phyloP scores from a whole-genome alignment of 164 flowering plant species.

The Macadamia tetraphylla region DNA sequence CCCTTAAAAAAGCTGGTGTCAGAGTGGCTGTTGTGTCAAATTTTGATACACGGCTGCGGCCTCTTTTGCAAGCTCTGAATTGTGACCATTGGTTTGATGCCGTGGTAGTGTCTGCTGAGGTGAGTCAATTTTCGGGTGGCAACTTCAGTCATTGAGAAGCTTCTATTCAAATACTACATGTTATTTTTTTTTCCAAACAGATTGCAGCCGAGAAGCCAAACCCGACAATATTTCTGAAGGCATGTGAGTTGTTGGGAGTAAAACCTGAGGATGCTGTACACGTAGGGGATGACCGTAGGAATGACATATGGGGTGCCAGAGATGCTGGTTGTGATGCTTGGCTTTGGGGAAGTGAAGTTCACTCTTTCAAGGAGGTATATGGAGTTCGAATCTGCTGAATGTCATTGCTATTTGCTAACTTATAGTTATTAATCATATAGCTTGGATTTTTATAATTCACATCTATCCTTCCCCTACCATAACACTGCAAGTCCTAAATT shows the following conservation, averaged over 20 bases:
- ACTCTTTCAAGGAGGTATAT: conserved; percentile 83
- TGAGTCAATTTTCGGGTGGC: conserved; percentile 16
- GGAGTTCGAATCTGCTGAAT: not conserved
- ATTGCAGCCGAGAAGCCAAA: conserved; percentile 98
- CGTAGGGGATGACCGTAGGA: conserved; percentile 96
- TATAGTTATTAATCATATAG: not conserved
- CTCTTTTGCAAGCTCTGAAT: conserved; percentile 62
- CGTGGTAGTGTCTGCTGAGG: conserved; percentile 96
- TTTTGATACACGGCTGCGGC: conserved; percentile 88
- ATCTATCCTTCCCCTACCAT: not conserved
- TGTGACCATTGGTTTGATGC: conserved; percentile 99
- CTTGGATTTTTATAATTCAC: not conserved
- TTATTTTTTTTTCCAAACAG: conserved; percentile 23
- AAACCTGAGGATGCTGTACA: conserved; percentile 93
- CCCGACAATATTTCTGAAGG: conserved; percentile 90
- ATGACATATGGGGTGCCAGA: conserved; percentile 98
- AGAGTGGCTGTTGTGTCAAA: conserved; percentile 90
- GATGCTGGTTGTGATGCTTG: conserved; percentile 99
- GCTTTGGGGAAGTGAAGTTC: conserved; percentile 99
- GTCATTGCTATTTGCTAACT: not conserved
- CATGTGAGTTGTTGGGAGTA: conserved; percentile 89
- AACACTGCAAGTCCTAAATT: no score
- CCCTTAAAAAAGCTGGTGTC: conserved; percentile 72
- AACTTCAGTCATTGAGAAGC: not conserved
- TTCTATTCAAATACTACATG: not conserved